Evolutionary conservation across 148 eudicot genomes (phyloP), one percentile per base, ranked within the genome.

Genomic region (Dysphania ambrosioides): DNA sequence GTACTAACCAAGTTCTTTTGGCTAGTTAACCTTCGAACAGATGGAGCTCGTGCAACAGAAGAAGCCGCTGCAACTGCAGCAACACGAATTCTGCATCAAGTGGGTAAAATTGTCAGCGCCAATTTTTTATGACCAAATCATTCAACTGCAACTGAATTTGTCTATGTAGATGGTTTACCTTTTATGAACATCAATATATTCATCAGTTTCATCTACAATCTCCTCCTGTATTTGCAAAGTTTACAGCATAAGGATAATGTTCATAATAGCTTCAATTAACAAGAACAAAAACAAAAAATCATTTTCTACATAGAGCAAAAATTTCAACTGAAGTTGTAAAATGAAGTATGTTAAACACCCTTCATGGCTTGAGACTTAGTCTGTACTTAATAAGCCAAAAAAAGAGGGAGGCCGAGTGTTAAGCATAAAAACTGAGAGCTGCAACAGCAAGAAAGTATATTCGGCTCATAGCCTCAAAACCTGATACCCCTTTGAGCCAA

Each of bases 41-140:
- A 95, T 75, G 98, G 98, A 65, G 86, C 82, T 3, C 98, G 96
- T 15, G 98, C 93, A 74, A 95, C 51, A 31, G 90, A 91, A 67
- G 97, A 86, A 78, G 98, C 98, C 68, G 98, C 98, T 58, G 98
- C 97, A 72, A 91, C 97, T 59, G 98, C 98, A 75, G 92, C 98
- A 62, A 95, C 98, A 38, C 98, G 97, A 84, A 95, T 91, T 89
- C 98, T 95, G 88, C 81, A 82, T 53, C 24, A 53, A 69, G n/a
- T 9, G 44, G 51, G 82, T 29, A 69, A 51, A 47, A 35, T 70
- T 19, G 51, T 68, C 35, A 65, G 62, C 56, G 53, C 29, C 42
- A 23, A 44, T 35, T 9, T 63, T 61, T 35, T 34, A 66, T 36
- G 24, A 31, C 44, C 67, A 80, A 15, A 24, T 71, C 57, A 69